Evolutionary conservation across 805 yeast species (phyloP).

Genomic region (Wickerhamiella qilinensis): DNA sequence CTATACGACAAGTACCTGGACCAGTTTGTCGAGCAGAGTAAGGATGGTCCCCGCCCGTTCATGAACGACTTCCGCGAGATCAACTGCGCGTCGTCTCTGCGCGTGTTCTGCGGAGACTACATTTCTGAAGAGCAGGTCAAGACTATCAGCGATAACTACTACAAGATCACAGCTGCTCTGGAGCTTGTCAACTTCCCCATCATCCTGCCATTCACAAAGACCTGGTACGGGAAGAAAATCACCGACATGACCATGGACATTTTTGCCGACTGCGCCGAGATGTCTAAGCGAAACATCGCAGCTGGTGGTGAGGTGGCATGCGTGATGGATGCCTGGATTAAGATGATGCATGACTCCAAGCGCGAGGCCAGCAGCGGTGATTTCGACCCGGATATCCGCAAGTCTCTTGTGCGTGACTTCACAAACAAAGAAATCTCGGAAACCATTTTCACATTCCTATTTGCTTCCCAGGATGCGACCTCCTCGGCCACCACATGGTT

Average conservation of each 20-base stretch:
- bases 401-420: slow-evolving; percentile 61
- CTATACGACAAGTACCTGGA: slow-evolving; percentile 73
- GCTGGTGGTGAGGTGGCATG: slow-evolving; percentile 67
- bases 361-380: slow-evolving; percentile 25
- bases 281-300: slow-evolving; percentile 67
- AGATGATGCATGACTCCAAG: slow-evolving; percentile 62
- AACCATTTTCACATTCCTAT: slow-evolving; percentile 88
- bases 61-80: slow-evolving; percentile 93
- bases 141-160: slow-evolving; percentile 82
- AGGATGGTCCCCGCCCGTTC: slow-evolving; percentile 53
- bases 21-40: slow-evolving; percentile 39
- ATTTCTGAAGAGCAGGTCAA: slow-evolving; percentile 84
- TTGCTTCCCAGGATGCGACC: slow-evolving; percentile 97
- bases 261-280: slow-evolving; percentile 75
- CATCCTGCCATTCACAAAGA: slow-evolving; percentile 86
- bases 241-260: slow-evolving; percentile 90
- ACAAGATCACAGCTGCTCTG: slow-evolving; percentile 82
- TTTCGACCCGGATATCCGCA: slow-evolving; percentile 36
- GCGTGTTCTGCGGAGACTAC: slow-evolving; percentile 91
- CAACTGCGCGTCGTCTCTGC: slow-evolving; percentile 83
- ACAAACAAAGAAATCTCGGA: slow-evolving; percentile 85
- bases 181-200: slow-evolving; percentile 97
- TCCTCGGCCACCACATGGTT: slow-evolving; percentile 96
- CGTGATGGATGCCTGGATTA: slow-evolving; percentile 92
- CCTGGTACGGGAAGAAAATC: slow-evolving; percentile 92